phyloP scores from a whole-genome alignment of 371 early-diverging fungal species.

The Mucor velutinosus region DNA sequence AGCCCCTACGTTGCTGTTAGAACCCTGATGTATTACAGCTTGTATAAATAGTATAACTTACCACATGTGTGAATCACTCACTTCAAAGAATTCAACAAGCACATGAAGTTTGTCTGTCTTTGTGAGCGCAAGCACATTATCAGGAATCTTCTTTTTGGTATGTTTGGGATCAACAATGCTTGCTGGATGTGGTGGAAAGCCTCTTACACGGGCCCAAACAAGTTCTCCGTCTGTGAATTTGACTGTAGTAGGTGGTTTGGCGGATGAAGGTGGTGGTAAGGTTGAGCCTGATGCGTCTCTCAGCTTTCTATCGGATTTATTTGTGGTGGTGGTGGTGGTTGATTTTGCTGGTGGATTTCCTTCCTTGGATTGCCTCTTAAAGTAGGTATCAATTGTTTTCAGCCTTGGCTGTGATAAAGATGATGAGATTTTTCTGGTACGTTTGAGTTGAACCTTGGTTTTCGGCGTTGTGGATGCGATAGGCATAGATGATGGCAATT shows the following conservation, averaged over 20 bases:
- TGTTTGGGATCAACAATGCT: slow-evolving; percentile 25
- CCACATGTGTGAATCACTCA: slow-evolving; percentile 37
- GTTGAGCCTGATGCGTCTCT: not conserved
- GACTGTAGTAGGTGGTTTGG: not conserved
- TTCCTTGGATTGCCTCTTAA: not conserved
- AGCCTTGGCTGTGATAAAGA: not conserved
- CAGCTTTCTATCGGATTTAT: not conserved
- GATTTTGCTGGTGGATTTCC: not conserved
- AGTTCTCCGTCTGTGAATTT: slow-evolving; percentile 19
- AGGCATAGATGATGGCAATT: not conserved
- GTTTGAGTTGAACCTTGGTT: not conserved
- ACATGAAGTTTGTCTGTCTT: not conserved
- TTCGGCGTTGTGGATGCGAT: not conserved
- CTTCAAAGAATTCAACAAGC: slow-evolving; percentile 19
- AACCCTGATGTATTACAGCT: not conserved
- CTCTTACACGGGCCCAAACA: slow-evolving; percentile 50
- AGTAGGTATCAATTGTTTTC: not conserved
- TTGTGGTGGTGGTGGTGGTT: not conserved
- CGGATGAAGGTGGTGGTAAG: not conserved
- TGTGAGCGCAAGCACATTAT: slow-evolving; percentile 20
- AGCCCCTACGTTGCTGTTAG: slow-evolving; percentile 35
- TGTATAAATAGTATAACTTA: slow-evolving; percentile 13
- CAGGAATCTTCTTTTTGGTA: slow-evolving; percentile 21
- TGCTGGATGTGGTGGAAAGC: slow-evolving; percentile 52
- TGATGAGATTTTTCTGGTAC: not conserved